Evolutionary conservation across 2,329 filamentous ascomycete genomes (phyloP).

Genomic region (Pseudogymnoascus sp.): DNA sequence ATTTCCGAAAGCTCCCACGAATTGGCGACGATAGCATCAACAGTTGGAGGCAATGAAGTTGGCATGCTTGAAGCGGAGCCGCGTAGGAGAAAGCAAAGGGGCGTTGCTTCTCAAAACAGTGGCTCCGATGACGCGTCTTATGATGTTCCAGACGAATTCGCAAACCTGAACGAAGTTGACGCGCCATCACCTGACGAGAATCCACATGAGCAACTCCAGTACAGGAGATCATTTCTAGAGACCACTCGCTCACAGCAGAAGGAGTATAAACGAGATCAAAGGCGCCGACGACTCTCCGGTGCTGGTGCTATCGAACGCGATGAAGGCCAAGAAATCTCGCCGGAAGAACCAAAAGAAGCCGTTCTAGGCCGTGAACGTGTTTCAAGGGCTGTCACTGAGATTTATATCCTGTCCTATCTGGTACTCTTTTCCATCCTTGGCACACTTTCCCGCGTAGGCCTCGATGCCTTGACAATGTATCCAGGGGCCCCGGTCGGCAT

Average conservation of each 20-base stretch:
- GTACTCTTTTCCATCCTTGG: slow-evolving; percentile 79
- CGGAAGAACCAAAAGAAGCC: background rate
- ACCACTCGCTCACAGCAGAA: slow-evolving; percentile 10
- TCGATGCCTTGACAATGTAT: slow-evolving; percentile 73
- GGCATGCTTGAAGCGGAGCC: background rate
- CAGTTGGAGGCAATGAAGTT: background rate
- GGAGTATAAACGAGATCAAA: background rate
- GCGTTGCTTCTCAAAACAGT: background rate
- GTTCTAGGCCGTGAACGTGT: background rate
- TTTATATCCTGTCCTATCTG: slow-evolving; percentile 73
- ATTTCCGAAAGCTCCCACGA: background rate
- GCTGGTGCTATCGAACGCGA: background rate
- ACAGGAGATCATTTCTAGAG: slow-evolving; percentile 13
- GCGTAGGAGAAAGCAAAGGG: background rate
- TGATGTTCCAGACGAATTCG: slow-evolving; percentile 11
- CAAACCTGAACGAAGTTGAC: slow-evolving; percentile 13
- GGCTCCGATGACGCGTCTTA: background rate
- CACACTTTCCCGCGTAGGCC: slow-evolving; percentile 71
- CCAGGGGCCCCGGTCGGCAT: slow-evolving; percentile 67
- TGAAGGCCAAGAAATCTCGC: background rate
- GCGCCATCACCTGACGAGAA: slow-evolving; percentile 13
- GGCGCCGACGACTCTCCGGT: background rate
- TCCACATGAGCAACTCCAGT: slow-evolving; percentile 13
- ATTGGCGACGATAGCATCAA: background rate
- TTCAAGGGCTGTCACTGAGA: slow-evolving; percentile 45